Percentiles rank a stretch among this genome's conserved stretches.
Conservation (phyloP, 164 flowering plant species). For the Kalanchoe fedtschenkoi region DNA sequence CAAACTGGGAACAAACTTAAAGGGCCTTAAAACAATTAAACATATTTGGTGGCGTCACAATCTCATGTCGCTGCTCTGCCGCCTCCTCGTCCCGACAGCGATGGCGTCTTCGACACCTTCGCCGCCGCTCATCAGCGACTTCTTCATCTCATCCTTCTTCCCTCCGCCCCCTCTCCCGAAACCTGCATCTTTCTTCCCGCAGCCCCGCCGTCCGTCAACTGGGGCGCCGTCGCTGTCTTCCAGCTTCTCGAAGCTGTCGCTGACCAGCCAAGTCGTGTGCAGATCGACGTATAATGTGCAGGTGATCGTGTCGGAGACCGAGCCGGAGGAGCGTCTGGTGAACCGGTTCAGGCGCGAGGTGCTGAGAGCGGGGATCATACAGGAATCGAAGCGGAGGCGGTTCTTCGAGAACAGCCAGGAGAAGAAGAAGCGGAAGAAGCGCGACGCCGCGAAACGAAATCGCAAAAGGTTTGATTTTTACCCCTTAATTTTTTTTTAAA, state of each 20-base stretch:
- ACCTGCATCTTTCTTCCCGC: background rate
- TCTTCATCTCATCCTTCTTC: background rate
- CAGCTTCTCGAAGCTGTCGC: background rate
- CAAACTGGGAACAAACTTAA: too few relatives aligned
- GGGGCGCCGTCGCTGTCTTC: background rate
- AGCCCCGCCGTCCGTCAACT: background rate
- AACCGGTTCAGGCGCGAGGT: slow-evolving; percentile 63
- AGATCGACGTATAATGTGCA: slow-evolving; percentile 51
- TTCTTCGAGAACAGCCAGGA: slow-evolving; percentile 56
- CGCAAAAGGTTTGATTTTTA: slow-evolving; percentile 31
- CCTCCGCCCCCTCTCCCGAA: background rate
- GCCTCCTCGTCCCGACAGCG: background rate
- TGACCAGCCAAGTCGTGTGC: background rate
- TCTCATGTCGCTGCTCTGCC: too few relatives aligned
- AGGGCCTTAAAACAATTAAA: too few relatives aligned
- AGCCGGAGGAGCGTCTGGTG: slow-evolving; percentile 54
- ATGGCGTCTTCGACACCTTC: background rate
- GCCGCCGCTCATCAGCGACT: background rate
- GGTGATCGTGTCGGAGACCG: slow-evolving; percentile 52
- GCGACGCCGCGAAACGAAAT: slow-evolving; percentile 67
- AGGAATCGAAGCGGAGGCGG: slow-evolving; percentile 47
- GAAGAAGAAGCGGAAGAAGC: slow-evolving; percentile 48
- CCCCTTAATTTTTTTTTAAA: too few relatives aligned
- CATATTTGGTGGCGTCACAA: too few relatives aligned
- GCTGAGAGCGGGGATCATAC: slow-evolving; percentile 54